Conservation (phyloP, 495 filamentous ascomycete genomes). For the Podospora sp. region DNA sequence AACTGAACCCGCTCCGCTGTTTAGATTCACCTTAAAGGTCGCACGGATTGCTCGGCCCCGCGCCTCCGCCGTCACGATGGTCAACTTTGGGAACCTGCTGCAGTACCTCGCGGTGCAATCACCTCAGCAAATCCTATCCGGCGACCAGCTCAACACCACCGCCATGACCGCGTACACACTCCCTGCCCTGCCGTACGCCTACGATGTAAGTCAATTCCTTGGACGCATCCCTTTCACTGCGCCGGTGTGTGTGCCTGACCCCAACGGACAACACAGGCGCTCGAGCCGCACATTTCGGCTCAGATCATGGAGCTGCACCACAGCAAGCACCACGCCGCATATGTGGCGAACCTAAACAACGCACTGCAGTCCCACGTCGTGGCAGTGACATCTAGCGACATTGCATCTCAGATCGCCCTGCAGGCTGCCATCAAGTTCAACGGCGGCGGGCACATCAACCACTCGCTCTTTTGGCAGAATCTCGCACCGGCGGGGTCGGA, state of each 20-base stretch:
- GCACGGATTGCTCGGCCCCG: not conserved
- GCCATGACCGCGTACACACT: constrained; percentile 39
- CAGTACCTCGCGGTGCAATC: constrained; percentile 35
- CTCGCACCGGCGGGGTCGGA: constrained; percentile 69
- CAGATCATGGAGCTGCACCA: constrained; percentile 94
- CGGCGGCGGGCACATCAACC: constrained; percentile 90
- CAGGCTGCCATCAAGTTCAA: constrained; percentile 85
- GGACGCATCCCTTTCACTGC: not conserved
- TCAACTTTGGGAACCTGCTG: constrained; percentile 34
- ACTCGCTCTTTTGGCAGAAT: constrained; percentile 93
- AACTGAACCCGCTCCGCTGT: not conserved
- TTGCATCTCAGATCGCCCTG: constrained; percentile 68
- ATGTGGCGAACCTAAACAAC: constrained; percentile 71
- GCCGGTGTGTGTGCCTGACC: constrained; percentile 6
- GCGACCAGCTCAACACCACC: constrained; percentile 33
- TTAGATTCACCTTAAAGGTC: not conserved
- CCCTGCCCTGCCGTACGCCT: constrained; percentile 47
- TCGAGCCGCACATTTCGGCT: constrained; percentile 87
- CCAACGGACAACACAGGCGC: constrained; percentile 59
- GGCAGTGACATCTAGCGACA: constrained; percentile 51
- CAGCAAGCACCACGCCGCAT: constrained; percentile 71
- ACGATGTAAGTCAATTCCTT: constrained; percentile 42
- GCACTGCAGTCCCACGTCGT: constrained; percentile 57
- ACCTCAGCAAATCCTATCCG: constrained; percentile 29
- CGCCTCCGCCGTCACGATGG: constrained; percentile 27